Conservation (phyloP, 768 basidiomycete species). For the Pleurotus salmoneostramineus region DNA sequence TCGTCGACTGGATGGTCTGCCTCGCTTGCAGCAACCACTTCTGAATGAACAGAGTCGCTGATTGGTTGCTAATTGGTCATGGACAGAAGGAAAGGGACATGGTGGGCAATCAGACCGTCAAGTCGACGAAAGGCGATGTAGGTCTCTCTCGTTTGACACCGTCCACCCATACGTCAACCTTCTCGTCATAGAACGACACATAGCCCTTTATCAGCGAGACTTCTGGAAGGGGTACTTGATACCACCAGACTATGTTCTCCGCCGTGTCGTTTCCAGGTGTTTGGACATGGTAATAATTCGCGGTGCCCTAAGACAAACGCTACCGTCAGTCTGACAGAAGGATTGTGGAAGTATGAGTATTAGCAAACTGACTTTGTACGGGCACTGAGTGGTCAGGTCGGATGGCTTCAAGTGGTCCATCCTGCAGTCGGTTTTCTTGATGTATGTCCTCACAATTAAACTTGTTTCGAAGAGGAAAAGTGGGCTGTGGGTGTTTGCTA, state of each 20-base stretch:
- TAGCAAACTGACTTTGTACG: conserved; percentile 51
- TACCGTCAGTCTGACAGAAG: no score
- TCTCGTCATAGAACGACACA: conserved; percentile 63
- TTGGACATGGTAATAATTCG: conserved; percentile 52
- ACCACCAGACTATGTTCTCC: conserved; percentile 62
- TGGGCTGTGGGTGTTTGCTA: conserved; percentile 54
- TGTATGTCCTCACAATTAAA: conserved; percentile 54
- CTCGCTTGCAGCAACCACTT: no score
- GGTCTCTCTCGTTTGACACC: conserved; percentile 45
- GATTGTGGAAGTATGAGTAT: no score
- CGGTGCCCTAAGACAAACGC: conserved; percentile 41
- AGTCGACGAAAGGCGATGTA: neutral
- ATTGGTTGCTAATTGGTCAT: no score
- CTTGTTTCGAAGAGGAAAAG: conserved; percentile 56
- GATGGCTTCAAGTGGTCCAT: conserved; percentile 49
- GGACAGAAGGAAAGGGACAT: no score
- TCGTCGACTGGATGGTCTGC: no score
- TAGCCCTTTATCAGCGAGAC: conserved; percentile 46
- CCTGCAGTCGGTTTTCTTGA: conserved; percentile 52
- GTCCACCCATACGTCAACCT: conserved; percentile 63
- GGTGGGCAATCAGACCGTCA: no score
- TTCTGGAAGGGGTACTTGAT: conserved; percentile 49
- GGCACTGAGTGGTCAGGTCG: conserved; percentile 44
- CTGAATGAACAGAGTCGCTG: no score
- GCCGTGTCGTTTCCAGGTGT: conserved; percentile 35